Evolutionary conservation across 2,329 filamentous ascomycete genomes (phyloP).

Genomic region (Aureobasidium sp.): DNA sequence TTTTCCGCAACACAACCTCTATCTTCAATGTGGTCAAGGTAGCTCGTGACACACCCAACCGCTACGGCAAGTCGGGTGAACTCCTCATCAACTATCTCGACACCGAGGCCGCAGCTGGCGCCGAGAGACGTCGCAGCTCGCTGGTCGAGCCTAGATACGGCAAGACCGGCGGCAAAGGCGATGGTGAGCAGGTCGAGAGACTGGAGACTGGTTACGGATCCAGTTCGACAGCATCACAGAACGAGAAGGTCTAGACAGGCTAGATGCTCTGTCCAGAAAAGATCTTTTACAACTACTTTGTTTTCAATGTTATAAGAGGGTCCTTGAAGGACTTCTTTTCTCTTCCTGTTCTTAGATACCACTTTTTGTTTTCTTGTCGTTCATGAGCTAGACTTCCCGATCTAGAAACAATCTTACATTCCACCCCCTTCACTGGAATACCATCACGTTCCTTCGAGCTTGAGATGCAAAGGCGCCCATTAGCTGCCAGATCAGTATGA

Average conservation of each 20-base stretch:
- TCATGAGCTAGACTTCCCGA: neutral
- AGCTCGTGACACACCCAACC: conserved; percentile 45
- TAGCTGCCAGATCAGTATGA: no score
- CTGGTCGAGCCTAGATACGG: conserved; percentile 6
- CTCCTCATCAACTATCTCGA: conserved; percentile 47
- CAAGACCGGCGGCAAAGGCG: conserved; percentile 16
- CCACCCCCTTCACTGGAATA: no score
- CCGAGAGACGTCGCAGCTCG: neutral
- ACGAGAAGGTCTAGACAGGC: neutral
- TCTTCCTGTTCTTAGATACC: neutral
- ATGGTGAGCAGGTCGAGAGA: conserved; percentile 4
- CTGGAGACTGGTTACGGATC: conserved; percentile 5
- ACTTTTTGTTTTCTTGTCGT: neutral
- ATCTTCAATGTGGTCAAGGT: conserved; percentile 43
- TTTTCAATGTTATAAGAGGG: neutral
- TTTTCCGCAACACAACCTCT: conserved; percentile 51
- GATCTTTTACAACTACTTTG: neutral
- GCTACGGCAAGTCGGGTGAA: conserved; percentile 53
- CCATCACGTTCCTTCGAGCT: no score
- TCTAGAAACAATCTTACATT: neutral
- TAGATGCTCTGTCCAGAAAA: no score
- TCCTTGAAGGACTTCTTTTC: neutral
- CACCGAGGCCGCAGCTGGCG: conserved; percentile 23
- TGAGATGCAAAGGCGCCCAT: no score
- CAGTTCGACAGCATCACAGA: neutral